These are phyloP conservation scores for Exophiala lecanii-corni DNA, from an alignment of 2,329 filamentous ascomycete genomes.

Conservation along the genomic window DNA sequence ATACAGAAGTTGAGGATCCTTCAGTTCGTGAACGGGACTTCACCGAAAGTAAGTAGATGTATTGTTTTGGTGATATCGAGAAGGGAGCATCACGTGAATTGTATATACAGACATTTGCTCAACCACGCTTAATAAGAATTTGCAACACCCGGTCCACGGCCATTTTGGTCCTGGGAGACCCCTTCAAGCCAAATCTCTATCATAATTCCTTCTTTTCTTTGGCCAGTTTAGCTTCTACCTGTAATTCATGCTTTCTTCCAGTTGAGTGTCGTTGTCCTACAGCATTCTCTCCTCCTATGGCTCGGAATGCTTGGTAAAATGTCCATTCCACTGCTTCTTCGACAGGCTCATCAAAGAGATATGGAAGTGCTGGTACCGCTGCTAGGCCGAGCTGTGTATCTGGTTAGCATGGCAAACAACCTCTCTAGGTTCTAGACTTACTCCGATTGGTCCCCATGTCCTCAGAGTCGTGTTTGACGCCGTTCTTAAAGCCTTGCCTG, in stretches of 20 bases:
- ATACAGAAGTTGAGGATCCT: too few relatives aligned
- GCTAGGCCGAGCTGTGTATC: constrained; percentile 53
- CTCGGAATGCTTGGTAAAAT: constrained; percentile 77
- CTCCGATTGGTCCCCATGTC: constrained; percentile 86
- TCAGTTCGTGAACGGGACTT: too few relatives aligned
- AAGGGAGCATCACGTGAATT: too few relatives aligned
- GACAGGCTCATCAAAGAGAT: constrained; percentile 66
- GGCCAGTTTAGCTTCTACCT: constrained; percentile 14
- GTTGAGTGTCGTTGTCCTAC: constrained; percentile 34
- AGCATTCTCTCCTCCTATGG: constrained; percentile 62
- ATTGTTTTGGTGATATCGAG: too few relatives aligned
- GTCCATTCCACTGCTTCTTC: constrained; percentile 86
- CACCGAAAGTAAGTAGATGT: too few relatives aligned
- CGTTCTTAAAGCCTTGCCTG: constrained; percentile 77
- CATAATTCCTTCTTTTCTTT: constrained; percentile 24
- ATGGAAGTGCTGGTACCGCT: constrained; percentile 34
- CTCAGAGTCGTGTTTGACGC: constrained; percentile 69
- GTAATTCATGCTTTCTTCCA: constrained; percentile 22
- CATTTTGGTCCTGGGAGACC: too few relatives aligned
- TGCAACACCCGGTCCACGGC: too few relatives aligned
- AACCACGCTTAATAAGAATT: too few relatives aligned
- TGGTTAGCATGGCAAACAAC: constrained; percentile 16
- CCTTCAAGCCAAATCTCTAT: too few relatives aligned
- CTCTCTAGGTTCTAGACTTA: constrained; percentile 46
- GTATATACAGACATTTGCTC: too few relatives aligned